Conservation (phyloP, 768 basidiomycete species). For the Boletus patriciae region DNA sequence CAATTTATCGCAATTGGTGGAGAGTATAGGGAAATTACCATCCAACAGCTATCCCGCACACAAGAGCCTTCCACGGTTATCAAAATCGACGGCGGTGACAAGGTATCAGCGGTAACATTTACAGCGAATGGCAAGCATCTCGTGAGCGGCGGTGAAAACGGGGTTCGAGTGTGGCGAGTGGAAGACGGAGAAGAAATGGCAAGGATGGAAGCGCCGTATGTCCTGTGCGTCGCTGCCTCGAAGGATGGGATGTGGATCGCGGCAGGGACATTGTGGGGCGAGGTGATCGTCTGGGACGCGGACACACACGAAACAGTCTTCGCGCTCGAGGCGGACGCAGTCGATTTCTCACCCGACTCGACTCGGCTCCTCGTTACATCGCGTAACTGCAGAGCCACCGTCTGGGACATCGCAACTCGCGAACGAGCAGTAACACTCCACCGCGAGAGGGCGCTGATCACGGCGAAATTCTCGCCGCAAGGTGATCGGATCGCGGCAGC, state of each 20-base stretch:
- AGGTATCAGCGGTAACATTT: background rate
- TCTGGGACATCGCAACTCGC: background rate
- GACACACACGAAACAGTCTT: background rate
- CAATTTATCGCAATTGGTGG: background rate
- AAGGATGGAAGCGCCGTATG: background rate
- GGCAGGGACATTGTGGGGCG: background rate
- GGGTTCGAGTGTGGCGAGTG: background rate
- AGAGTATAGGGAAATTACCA: background rate
- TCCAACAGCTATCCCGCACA: background rate
- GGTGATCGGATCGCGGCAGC: background rate
- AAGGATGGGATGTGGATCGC: background rate
- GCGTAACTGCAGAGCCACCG: background rate
- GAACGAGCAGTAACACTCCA: background rate
- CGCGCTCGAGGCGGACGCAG: background rate
- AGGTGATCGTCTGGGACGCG: background rate
- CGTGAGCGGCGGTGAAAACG: background rate
- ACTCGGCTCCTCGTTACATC: background rate
- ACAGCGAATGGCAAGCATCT: background rate
- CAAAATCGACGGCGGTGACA: background rate
- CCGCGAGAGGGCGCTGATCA: background rate
- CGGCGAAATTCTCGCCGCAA: slow-evolving; percentile 1
- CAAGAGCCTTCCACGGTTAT: background rate
- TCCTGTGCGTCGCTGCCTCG: background rate
- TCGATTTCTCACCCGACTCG: background rate
- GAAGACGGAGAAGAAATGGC: background rate